These are phyloP conservation scores for Triadica sebifera DNA, from an alignment of 345 rosid genomes.

Conservation along the genomic window DNA sequence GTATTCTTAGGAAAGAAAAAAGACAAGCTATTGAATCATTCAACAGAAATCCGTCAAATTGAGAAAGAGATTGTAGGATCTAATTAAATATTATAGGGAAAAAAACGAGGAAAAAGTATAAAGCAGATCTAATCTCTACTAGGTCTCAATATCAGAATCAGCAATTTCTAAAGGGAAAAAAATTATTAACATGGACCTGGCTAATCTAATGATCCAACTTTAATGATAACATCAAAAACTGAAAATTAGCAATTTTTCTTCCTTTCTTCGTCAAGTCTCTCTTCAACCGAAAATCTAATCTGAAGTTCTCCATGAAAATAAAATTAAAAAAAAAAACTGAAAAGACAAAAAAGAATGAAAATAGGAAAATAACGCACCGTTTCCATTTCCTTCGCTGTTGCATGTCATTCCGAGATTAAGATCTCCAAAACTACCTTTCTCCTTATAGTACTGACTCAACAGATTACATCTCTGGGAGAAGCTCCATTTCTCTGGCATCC, in stretches of 20 bases:
- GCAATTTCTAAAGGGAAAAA: background rate
- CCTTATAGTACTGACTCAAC: conserved; percentile 76
- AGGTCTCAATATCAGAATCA: no score
- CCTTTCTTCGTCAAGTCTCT: no score
- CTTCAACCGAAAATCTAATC: background rate
- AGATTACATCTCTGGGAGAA: conserved; percentile 63
- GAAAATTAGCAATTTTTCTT: no score
- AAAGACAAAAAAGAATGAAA: background rate
- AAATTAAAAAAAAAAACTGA: background rate
- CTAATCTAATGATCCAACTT: no score
- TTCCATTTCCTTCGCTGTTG: conserved; percentile 41
- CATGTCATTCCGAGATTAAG: conserved; percentile 62
- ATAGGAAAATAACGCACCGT: conserved; percentile 3
- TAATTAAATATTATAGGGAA: background rate
- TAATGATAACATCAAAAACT: background rate
- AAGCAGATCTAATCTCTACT: background rate
- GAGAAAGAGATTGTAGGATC: conserved; percentile 25
- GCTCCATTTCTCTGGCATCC: conserved; percentile 43
- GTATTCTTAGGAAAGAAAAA: conserved; percentile 8
- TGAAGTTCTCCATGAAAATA: background rate
- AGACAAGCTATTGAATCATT: conserved; percentile 15
- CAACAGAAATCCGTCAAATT: conserved; percentile 30
- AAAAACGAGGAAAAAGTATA: no score
- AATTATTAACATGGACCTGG: background rate
- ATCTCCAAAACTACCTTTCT: conserved; percentile 68